Conservation (phyloP, 2,329 filamentous ascomycete species). For the Coniochaeta sp. region DNA sequence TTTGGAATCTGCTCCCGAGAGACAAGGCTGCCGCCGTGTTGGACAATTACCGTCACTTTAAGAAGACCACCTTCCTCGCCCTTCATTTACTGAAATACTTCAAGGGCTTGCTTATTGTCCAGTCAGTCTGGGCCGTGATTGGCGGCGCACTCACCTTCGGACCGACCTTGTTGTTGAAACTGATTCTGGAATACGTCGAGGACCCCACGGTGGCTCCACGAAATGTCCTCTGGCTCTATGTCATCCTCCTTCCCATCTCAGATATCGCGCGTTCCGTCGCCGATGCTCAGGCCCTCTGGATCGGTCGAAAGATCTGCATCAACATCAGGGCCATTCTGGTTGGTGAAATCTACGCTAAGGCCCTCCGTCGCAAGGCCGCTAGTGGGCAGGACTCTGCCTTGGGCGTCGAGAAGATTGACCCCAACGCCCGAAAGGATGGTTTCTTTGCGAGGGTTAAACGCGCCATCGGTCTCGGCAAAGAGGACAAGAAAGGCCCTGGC, state of each 20-base stretch:
- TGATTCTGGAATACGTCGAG: constrained; percentile 92
- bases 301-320: constrained; percentile 90
- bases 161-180: constrained; percentile 82
- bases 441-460: constrained; percentile 43
- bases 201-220: constrained; percentile 64
- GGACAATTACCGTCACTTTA: constrained; percentile 74
- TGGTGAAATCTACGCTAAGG: constrained; percentile 95
- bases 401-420: constrained; percentile 45
- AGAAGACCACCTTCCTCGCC: constrained; percentile 71
- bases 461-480: constrained; percentile 52
- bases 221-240: constrained; percentile 93
- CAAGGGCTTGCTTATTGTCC: constrained; percentile 63
- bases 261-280: constrained; percentile 75
- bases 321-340: constrained; percentile 90
- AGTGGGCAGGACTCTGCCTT: constrained; percentile 68
- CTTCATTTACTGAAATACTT: constrained; percentile 83
- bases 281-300: constrained; percentile 83
- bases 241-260: constrained; percentile 79
- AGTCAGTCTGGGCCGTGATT: constrained; percentile 73
- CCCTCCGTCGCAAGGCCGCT: constrained; percentile 81
- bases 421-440: constrained; percentile 32
- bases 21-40: constrained; percentile 82
- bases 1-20: constrained; percentile 85
- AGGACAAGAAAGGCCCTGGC: constrained; percentile 30
- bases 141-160: constrained; percentile 82